phyloP scores from a whole-genome alignment of 495 filamentous ascomycete species.

The Polyplosphaeria fusca region DNA sequence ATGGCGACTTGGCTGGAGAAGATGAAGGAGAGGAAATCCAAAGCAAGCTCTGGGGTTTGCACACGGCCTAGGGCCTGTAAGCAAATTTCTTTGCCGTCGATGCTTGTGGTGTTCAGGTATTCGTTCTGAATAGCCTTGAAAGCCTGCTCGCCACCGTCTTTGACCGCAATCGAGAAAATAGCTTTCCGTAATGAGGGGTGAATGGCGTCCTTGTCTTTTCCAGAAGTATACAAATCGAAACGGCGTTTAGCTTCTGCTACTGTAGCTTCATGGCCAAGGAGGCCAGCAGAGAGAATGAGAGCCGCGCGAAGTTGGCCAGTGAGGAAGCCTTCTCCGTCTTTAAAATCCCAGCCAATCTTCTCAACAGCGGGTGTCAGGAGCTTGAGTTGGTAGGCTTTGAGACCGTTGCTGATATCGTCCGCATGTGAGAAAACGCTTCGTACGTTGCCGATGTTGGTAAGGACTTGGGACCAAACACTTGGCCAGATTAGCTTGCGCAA shows the following conservation, averaged over 20 bases:
- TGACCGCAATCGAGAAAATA: slow-evolving; percentile 75
- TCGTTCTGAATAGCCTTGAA: slow-evolving; percentile 77
- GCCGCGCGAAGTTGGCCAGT: slow-evolving; percentile 74
- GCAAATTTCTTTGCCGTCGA: slow-evolving; percentile 86
- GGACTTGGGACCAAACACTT: slow-evolving; percentile 79
- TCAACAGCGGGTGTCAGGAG: slow-evolving; percentile 69
- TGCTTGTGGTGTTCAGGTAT: slow-evolving; percentile 72
- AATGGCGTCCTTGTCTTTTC: slow-evolving; percentile 63
- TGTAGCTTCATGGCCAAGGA: slow-evolving; percentile 68
- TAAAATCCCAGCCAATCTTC: slow-evolving; percentile 80
- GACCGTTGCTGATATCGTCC: slow-evolving; percentile 55
- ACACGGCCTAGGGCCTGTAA: slow-evolving; percentile 73
- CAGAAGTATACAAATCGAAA: slow-evolving; percentile 70
- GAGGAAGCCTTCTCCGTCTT: slow-evolving; percentile 73
- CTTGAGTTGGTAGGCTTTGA: slow-evolving; percentile 71
- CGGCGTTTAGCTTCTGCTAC: slow-evolving; percentile 64
- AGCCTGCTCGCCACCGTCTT: slow-evolving; percentile 59
- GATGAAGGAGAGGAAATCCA: slow-evolving; percentile 70
- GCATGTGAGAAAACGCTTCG: slow-evolving; percentile 63
- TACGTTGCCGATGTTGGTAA: slow-evolving; percentile 63
- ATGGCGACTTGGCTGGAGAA: slow-evolving; percentile 72
- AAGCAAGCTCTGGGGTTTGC: slow-evolving; percentile 63
- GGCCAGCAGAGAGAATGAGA: slow-evolving; percentile 69
- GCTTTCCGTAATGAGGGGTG: slow-evolving; percentile 75
- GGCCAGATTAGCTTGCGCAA: neutral